Base-by-base conservation (phyloP, 129 eudicot species). In the Sambucus nigra region DNA sequence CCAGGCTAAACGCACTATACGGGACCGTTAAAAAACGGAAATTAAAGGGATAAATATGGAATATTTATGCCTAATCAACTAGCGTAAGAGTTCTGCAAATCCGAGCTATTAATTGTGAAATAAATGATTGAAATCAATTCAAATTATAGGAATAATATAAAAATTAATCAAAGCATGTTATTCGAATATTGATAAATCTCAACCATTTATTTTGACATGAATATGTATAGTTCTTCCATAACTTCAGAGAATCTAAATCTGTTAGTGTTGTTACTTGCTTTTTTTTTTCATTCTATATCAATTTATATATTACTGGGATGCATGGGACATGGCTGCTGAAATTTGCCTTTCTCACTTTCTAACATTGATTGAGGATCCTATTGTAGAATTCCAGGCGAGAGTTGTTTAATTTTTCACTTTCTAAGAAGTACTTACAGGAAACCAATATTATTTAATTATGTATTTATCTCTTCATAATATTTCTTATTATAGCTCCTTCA, bases 291-390 rank as follows among this genome's bases (percentile, higher is more conserved):
- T 42, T n/a, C 19, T 19, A 8, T 66, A 38, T 52, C 58, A 47
- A 38, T 16, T 45, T 47, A 5, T 60, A 25, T 60, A 22, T 46
- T 48, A n/a, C 61, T 85, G 99, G 99, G 94, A 91, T 72, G 99
- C 95, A 32, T 91, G 99, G 99, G 99, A 91, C 75, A 91, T 91
- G 95, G 99, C 99, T 61, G 94, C 95, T 47, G 99, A 91, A 73
- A 85, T 86, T 38, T 91, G 99, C 55, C 95, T 91, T 72, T 80
- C 87, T 60, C 99, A 86, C 76, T 94, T 91, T 65, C 95, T 94
- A 33, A 65, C 84, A 23, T 72, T 91, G 47, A 68, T 91, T 20
- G 80, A 74, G 60, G 94, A 91, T 61, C 95, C 95, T 44, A 86
- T 49, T 77, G 94, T 84, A 12, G 95, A 91, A 64, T 86, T 91